Evolutionary conservation across 371 early-diverging fungal species (phyloP), one percentile per base, ranked within the genome.

Genomic region (Gilbertella persicaria): DNA sequence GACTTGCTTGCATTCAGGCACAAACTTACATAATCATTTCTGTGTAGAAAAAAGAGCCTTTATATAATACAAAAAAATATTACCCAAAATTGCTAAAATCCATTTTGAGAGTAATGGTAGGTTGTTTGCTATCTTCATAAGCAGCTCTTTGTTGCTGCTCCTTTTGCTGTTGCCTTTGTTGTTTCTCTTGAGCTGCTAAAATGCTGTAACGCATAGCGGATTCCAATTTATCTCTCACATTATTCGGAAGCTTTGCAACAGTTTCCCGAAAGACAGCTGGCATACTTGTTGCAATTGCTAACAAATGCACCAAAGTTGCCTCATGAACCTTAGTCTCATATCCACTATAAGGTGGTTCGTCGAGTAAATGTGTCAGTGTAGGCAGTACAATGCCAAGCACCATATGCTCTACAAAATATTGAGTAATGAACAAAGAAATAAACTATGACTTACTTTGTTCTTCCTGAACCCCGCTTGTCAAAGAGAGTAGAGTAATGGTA

Each of bases 71-170:
- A 38, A 38, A 38, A 5, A 16, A 38, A 20, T 28, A n/a, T 58
- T 60, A 67, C 42, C 66, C 53, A 52, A 73, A 73, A 49, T 73
- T 67, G 21, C 72, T 77, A 39, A 83, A 83, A 51, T 78, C 80
- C 43, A 60, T 81, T 53, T 78, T 81, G n/a, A 81, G 58, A 10
- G 66, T 65, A 49, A 81, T 81, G 0, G 78, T 78, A 21, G 81
- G 79, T 26, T 77, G 73, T 14, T 72, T 73, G 26, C 50, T 58
- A 40, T 65, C 67, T 43, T 69, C 64, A 54, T 48, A 43, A 23
- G 39, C 51, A 38, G 54, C 66, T 25, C 44, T 53, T 29, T 40
- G 54, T 41, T 64, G 61, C 10, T 60, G 67, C 36, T 66, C 69
- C 45, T 50, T 53, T 45, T 53, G 66, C 36, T 63, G 58, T n/a